Evolutionary conservation across 495 filamentous ascomycete genomes (phyloP).

Genomic region (Tuber melanosporum): DNA sequence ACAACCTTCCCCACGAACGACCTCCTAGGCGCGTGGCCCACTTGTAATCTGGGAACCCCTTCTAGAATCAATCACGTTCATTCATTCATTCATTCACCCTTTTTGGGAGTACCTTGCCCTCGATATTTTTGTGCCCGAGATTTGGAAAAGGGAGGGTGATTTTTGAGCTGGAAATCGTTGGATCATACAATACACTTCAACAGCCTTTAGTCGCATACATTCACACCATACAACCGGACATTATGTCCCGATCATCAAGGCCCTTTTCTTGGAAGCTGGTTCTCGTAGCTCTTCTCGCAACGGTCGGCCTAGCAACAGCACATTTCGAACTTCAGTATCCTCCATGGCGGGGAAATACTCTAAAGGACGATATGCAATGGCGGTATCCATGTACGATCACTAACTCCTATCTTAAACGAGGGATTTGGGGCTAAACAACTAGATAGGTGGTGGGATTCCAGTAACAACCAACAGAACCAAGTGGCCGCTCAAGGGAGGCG

Average conservation of each 20-base stretch:
- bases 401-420: constrained; percentile 2
- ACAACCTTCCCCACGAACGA: background rate
- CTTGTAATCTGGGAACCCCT: background rate
- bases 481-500: constrained; percentile 85
- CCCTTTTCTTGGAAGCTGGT: constrained; percentile 49
- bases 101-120: background rate
- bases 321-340: constrained; percentile 92
- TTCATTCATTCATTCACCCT: background rate
- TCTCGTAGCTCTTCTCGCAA: constrained; percentile 47
- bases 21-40: background rate
- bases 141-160: background rate
- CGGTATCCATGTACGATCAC: constrained; percentile 82
- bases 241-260: constrained; percentile 45
- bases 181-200: background rate
- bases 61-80: background rate
- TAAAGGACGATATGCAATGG: constrained; percentile 94
- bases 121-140: background rate
- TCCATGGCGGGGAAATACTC: constrained; percentile 88
- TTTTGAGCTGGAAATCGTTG: background rate
- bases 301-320: constrained; percentile 53
- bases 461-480: constrained; percentile 76
- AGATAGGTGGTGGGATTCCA: constrained; percentile 74
- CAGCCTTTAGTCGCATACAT: background rate
- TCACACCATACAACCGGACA: constrained; percentile 14
- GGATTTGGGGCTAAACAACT: background rate